phyloP scores from a whole-genome alignment of 345 rosid genomes.

The Eucalyptus tenuipes region DNA sequence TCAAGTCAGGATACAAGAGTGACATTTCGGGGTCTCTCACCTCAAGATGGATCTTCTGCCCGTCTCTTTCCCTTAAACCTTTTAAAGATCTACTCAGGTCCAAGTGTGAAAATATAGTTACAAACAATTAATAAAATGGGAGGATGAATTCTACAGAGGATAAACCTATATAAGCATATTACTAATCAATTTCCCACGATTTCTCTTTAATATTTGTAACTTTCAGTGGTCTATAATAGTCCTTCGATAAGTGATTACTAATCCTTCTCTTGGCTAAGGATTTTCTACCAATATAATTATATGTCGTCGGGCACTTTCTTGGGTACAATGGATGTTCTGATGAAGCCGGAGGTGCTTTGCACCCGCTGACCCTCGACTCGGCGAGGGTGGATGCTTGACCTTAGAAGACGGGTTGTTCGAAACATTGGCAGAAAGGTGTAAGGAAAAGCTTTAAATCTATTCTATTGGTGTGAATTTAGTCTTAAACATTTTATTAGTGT shows the following conservation, averaged over 20 bases:
- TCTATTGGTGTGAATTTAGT: too few species aligned
- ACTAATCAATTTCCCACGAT: neutral
- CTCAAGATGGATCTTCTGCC: too few species aligned
- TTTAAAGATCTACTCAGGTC: too few species aligned
- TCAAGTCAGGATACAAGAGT: fast-evolving
- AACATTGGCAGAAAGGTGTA: neutral
- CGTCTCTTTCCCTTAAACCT: too few species aligned
- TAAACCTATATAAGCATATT: neutral
- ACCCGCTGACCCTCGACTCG: neutral
- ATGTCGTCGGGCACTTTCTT: neutral
- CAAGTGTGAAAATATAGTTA: too few species aligned
- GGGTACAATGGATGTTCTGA: neutral
- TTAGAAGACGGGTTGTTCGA: neutral
- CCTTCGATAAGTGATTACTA: neutral
- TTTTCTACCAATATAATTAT: neutral
- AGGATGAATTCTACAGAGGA: neutral
- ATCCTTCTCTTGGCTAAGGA: neutral
- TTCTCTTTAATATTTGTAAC: neutral
- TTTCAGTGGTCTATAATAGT: neutral
- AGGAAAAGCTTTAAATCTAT: too few species aligned
- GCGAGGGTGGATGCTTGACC: neutral
- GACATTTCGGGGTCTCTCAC: too few species aligned
- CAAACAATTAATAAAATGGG: neutral
- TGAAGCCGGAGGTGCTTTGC: neutral
- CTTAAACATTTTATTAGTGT: too few species aligned